Evolutionary conservation across 371 early-diverging fungal genomes (phyloP).

Genomic region (Vairimorpha ceranae): DNA sequence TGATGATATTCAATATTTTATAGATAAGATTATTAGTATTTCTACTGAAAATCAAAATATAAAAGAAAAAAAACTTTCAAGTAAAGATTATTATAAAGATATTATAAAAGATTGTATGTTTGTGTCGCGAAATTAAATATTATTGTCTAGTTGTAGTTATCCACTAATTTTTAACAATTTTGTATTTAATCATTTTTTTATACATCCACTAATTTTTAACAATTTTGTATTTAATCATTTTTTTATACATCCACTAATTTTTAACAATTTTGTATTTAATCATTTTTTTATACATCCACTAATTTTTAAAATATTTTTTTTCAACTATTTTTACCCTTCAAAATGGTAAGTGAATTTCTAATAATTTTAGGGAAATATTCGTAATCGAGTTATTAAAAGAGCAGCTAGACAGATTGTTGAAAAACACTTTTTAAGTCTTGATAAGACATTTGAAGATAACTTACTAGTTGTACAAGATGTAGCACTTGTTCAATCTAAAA

Average conservation of each 20-base stretch:
- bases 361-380: constrained; percentile 62
- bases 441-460: constrained; percentile 99
- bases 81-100: background rate
- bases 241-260: background rate
- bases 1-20: background rate
- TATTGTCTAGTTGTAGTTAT: no score
- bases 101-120: background rate
- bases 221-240: no score
- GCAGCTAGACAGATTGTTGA: constrained; percentile 97
- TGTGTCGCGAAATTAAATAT: no score
- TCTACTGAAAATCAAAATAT: background rate
- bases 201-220: no score
- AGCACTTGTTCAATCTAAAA: constrained; percentile 93
- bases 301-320: background rate
- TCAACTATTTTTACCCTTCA: constrained; percentile 22
- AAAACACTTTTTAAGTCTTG: constrained; percentile 98
- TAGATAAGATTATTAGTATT: background rate
- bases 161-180: no score
- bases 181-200: no score
- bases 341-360: constrained; percentile 44
- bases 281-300: background rate
- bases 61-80: background rate
- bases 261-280: background rate
- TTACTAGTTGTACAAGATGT: constrained; percentile 93
- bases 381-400: constrained; percentile 98